Conservation (phyloP, 2,329 filamentous ascomycete genomes). For the Nothophoma quercina region DNA sequence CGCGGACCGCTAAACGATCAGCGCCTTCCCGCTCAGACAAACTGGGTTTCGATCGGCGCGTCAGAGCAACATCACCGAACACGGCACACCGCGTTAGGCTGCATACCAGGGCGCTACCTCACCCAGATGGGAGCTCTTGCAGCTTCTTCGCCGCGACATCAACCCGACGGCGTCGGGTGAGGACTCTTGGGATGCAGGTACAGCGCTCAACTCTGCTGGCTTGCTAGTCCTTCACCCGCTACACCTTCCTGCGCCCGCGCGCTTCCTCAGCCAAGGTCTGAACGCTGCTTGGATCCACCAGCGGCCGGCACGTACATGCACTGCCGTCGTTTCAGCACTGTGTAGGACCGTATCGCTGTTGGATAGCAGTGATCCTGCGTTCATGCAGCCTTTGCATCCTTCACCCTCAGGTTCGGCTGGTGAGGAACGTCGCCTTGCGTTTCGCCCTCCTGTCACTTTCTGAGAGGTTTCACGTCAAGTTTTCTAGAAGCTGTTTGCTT, state of each 20-base stretch:
- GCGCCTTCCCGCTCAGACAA: slow-evolving; percentile 1
- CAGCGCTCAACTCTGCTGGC: slow-evolving; percentile 16
- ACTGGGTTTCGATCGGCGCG: slow-evolving; percentile 12
- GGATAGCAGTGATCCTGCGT: slow-evolving; percentile 23
- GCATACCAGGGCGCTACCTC: slow-evolving; percentile 14
- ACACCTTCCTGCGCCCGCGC: background rate
- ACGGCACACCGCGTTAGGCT: slow-evolving; percentile 15
- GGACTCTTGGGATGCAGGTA: slow-evolving; percentile 14
- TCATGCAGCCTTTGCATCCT: slow-evolving; percentile 39
- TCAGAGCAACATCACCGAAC: slow-evolving; percentile 14
- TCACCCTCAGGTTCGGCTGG: slow-evolving; percentile 26
- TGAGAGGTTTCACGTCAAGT: slow-evolving; percentile 37
- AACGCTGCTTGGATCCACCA: slow-evolving; percentile 17
- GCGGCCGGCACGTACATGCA: slow-evolving; percentile 23
- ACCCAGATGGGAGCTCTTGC: slow-evolving; percentile 16
- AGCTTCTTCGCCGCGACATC: slow-evolving; percentile 9
- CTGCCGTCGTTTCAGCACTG: slow-evolving; percentile 32
- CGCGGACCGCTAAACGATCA: slow-evolving; percentile 5
- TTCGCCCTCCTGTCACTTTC: slow-evolving; percentile 35
- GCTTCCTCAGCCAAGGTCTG: slow-evolving; percentile 16
- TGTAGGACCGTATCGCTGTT: slow-evolving; percentile 19
- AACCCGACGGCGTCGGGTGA: slow-evolving; percentile 7
- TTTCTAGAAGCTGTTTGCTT: slow-evolving; percentile 40
- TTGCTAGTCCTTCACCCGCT: slow-evolving; percentile 4
- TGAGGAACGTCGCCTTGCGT: slow-evolving; percentile 27